Conservation (phyloP, 441 rosid genomes). For the Kokia cookei region DNA sequence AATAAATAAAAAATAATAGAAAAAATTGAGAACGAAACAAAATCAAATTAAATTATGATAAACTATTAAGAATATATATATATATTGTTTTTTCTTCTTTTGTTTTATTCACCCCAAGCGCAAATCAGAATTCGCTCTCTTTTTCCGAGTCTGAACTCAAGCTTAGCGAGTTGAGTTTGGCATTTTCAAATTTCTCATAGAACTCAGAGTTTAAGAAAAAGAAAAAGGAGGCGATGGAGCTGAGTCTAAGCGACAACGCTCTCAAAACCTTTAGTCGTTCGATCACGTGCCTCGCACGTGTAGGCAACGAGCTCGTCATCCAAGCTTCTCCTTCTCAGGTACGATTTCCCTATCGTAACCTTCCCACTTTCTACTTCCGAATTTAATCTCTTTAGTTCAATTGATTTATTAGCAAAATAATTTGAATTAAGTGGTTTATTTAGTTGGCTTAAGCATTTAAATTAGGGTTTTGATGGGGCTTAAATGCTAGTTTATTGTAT, state of each 20-base stretch:
- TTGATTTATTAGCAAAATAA: neutral
- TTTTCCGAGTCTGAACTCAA: neutral
- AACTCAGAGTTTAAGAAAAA: neutral
- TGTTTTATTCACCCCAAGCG: conserved; percentile 22
- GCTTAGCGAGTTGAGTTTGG: neutral
- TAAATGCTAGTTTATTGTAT: neutral
- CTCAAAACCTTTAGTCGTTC: conserved; percentile 75
- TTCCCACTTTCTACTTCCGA: neutral
- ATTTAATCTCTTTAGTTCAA: neutral
- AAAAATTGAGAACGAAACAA: too few relatives aligned
- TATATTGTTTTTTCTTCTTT: neutral
- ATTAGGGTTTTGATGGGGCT: conserved; percentile 3
- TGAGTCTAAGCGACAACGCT: conserved; percentile 62
- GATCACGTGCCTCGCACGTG: conserved; percentile 66
- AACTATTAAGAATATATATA: too few relatives aligned
- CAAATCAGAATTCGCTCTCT: neutral
- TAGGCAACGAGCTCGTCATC: conserved; percentile 76
- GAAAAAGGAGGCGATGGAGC: conserved; percentile 42
- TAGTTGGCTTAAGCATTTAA: neutral
- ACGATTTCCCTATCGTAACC: neutral
- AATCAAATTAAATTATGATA: too few relatives aligned
- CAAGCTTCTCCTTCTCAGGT: conserved; percentile 74
- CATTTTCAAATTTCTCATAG: neutral
- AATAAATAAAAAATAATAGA: too few relatives aligned
- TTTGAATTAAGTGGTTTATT: neutral